phyloP scores from a whole-genome alignment of 805 yeast genomes.

The Saccharomyces eubayanus region DNA sequence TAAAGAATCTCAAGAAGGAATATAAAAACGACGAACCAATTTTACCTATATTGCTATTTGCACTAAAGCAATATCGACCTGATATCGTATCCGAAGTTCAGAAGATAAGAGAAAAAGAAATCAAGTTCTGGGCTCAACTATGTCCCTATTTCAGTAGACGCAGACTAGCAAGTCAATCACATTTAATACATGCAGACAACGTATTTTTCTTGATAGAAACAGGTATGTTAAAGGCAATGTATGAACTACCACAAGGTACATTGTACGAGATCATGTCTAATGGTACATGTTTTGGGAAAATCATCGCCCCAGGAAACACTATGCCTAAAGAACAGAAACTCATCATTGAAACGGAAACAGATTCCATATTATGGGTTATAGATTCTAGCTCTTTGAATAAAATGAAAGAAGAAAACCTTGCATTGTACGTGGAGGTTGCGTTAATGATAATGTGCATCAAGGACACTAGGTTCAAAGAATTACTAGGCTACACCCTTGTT shows the following conservation, averaged over 20 bases:
- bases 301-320: conserved; percentile 16
- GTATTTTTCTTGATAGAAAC: conserved; percentile 50
- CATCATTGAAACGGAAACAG: conserved; percentile 48
- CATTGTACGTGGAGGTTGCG: conserved; percentile 55
- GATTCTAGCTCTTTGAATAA: conserved; percentile 38
- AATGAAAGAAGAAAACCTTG: conserved; percentile 42
- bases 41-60: conserved; percentile 22
- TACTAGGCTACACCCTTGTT: conserved; percentile 68
- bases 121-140: conserved; percentile 57
- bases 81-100: conserved; percentile 19
- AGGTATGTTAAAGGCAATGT: conserved; percentile 46
- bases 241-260: conserved; percentile 37
- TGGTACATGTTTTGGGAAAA: conserved; percentile 47
- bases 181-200: conserved; percentile 27
- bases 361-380: conserved; percentile 63
- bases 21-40: conserved; percentile 17
- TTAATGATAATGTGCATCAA: conserved; percentile 53
- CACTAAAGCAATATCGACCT: conserved; percentile 25
- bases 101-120: conserved; percentile 32
- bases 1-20: conserved; percentile 13
- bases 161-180: conserved; percentile 42
- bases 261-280: conserved; percentile 43
- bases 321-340: conserved; percentile 37
- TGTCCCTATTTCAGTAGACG: conserved; percentile 48
- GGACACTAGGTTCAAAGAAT: conserved; percentile 63